Evolutionary conservation across 2,329 filamentous ascomycete genomes (phyloP).

Genomic region (Rutstroemia sp.): DNA sequence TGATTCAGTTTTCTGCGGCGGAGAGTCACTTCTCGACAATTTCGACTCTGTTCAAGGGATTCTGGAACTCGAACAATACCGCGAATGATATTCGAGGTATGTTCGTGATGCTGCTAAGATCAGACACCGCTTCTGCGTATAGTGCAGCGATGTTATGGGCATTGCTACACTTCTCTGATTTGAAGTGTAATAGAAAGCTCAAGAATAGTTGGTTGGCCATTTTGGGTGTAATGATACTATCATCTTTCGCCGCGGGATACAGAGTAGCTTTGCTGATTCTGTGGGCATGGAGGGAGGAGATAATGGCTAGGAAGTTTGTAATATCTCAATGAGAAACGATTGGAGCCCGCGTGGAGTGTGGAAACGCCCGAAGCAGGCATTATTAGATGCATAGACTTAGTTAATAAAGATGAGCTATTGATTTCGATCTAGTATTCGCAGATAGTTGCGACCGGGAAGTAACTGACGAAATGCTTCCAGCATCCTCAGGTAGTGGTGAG

Average conservation of each 20-base stretch:
- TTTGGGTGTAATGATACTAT: constrained; percentile 13
- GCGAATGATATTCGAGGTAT: neutral
- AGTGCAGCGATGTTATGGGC: constrained; percentile 27
- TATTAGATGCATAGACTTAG: too few species aligned
- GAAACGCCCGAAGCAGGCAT: too few species aligned
- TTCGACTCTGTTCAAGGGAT: neutral
- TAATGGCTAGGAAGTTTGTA: constrained; percentile 19
- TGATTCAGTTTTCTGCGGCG: constrained; percentile 17
- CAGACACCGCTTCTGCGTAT: constrained; percentile 15
- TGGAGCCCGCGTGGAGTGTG: too few species aligned
- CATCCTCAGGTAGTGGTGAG: too few species aligned
- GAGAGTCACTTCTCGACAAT: constrained; percentile 19
- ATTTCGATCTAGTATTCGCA: too few species aligned
- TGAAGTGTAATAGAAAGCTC: constrained; percentile 29
- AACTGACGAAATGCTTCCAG: too few species aligned
- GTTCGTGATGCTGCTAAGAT: neutral
- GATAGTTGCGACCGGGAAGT: too few species aligned
- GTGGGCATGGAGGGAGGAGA: constrained; percentile 32
- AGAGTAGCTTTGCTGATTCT: constrained; percentile 26
- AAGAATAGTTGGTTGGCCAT: constrained; percentile 14
- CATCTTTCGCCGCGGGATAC: constrained; percentile 24
- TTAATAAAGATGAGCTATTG: too few species aligned
- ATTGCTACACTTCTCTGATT: constrained; percentile 28
- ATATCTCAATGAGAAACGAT: neutral
- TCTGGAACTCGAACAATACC: neutral